Evolutionary conservation across 345 rosid genomes (phyloP), one percentile per base, ranked within the genome.

Genomic region (Rhodamnia rubescens): DNA sequence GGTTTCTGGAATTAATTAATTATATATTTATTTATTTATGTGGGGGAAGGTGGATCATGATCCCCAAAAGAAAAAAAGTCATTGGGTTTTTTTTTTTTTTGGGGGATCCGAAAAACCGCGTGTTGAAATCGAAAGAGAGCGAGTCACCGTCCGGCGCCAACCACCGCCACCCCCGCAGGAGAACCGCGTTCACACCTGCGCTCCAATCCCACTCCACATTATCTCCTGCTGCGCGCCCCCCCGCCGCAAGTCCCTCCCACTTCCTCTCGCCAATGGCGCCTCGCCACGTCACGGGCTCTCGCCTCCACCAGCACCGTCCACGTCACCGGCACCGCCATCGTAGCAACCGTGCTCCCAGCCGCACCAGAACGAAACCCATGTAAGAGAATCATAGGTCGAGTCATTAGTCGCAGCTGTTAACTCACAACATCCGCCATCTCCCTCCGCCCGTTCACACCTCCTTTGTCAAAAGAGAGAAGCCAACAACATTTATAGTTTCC

Each of bases 141-240:
- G 36, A 44, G 92, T 89, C 91, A 87, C 85, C 85, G 90, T 74
- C 88, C 85, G 22, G 74, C 42, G 32, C 50, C 27, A 84, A 27
- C 42, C 83, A 75, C 55, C 40, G 61, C 88, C 29, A 85, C 90
- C 91, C 18, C 86, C 90, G 86, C 56, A 83, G 47, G 26, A 24
- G 27, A 74, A 81, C 84, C 84, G 88, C 85, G 92, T 92, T 87
- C 93, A 92, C 91, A 91, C 92, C 22, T 22, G 10, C 32, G 6
- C 85, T 50, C 21, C 20, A 44, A 27, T 26, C 56, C 27, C 12
- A 47, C 12, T 13, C 78, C 44, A 21, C 20, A 42, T 5, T 10
- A 24, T 83, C 53, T n/a, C 36, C 47, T 58, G 27, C 22, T 1
- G 5, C 57, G 36, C 32, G 49, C 69, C n/a, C 11, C 49, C 40